Base-by-base conservation (phyloP, 2,329 filamentous ascomycete genomes). In the Xylariaceae sp. region DNA sequence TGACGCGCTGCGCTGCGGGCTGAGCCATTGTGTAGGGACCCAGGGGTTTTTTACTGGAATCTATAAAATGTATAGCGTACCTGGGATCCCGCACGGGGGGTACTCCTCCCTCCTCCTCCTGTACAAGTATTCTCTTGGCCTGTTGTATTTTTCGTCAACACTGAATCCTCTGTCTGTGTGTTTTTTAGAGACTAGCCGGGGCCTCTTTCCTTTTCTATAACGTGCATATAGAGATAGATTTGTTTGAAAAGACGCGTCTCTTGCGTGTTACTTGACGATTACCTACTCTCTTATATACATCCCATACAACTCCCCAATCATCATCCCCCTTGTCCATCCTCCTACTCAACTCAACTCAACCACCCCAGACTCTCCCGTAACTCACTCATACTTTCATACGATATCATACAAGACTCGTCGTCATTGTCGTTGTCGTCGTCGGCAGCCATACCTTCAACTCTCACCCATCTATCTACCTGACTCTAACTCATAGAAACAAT, bases 1-100 rank as follows among this genome's bases (percentile, higher is more conserved):
- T 50, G 56, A 62, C 62, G 59, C 23, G 23, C 23, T 30, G 59
- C 60, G 59, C 60, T 61, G 55, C 55, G 55, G 57, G 59, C 49
- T 18, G 9, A 45, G 13, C 42, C 42, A 42, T 42, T 42, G 45
- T 48, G 13, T 48, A 30, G 45, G 45, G 45, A 17, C 23, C 59
- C 62, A 61, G 62, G 56, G 59, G 55, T 52, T 49, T 34, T 42
- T 39, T 57, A 49, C 57, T 23, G 34, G 42, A 55, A 45, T 56
- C 50, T 58, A 56, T 56, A 56, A 55, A 34, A 48, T 60, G 57
- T 50, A 60, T 62, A 60, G 49, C 35, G 37, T 13, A 54, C 47
- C 49, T 51, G 11, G 11, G 39, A 23, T 55, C 42, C 52, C 55
- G 59, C 57, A 49, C 59, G 55, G 23, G 23, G 23, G 23, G 23